Evolutionary conservation across 345 rosid genomes (phyloP), one percentile per base, ranked within the genome.

Genomic region (Salix purpurea): DNA sequence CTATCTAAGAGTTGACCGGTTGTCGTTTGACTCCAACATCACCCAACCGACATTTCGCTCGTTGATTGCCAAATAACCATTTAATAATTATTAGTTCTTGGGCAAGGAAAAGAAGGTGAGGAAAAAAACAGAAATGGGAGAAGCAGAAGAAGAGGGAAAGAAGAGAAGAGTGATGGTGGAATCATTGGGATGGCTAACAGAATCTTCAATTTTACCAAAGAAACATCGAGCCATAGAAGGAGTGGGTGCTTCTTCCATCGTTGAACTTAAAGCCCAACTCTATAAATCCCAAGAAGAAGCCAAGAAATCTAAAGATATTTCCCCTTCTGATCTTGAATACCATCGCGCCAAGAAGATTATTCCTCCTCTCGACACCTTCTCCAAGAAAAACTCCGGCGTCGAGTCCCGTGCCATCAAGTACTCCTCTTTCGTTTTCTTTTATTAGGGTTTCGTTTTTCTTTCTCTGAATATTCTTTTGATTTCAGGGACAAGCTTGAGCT

Each of bases 101-200:
- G 8, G 8, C 66, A 5, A 2, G 13, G 10, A 21, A 5, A 24
- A 62, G 10, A 24, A 36, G 37, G 37, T 5, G 66, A 62, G 14
- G 18, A 64, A 2, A 1, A 40, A 68, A 68, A n/a, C 12, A 36
- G 7, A 42, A 36, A 82, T 78, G 88, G 87, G 73, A 34, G 85
- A 81, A 65, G 90, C 48, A 71, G 75, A 82, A 52, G 75, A 82
- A 46, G 89, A 81, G 50, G 78, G 79, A 37, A 86, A 80, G 85
- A 91, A 78, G 84, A 88, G 88, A 86, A 84, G 94, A 76, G 89
- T 82, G 72, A 85, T 79, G 82, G 90, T 85, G 81, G 99, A 96
- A 82, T 93, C 98, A 37, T 77, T 92, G 72, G 99, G 97, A 88
- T 96, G 99, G 99, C 75, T 93, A 36, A 93, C 97, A 83, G 98